Base-by-base conservation (phyloP, 495 filamentous ascomycete genomes). In the Sporormia fimetaria region DNA sequence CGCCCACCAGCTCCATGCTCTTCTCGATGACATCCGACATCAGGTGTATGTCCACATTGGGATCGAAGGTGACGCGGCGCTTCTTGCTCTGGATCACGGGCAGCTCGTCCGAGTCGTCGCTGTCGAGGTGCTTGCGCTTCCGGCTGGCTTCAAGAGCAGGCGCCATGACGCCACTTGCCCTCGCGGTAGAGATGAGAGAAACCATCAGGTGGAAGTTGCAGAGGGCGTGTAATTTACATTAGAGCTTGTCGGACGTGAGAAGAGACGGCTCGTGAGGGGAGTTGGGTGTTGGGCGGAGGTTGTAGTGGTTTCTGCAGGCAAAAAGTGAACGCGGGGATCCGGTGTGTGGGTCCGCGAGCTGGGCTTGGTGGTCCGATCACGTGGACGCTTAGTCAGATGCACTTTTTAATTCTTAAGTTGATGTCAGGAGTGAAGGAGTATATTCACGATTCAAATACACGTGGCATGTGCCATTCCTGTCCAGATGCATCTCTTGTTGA, bases 11-110 rank as follows among this genome's bases (percentile, higher is more conserved):
- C 16, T 73, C 71, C 26, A 67, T 55, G 39, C 68, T 68, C 71
- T 85, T 70, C 57, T 76, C 63, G 23, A 44, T 54, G 62, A 70
- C 47, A 23, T 78, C 67, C 39, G 71, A 67, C 26, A 80, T 58
- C 18, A 68, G 57, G 30, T 64, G 65, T 46, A 79, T 70, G 52
- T 82, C 73, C 28, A 86, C 73, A 17, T 76, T 70, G 25, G 78
- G 67, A 45, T 84, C 75, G 59, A 92, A 93, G 25, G 80, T 74
- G 20, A 94, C 51, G 29, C 40, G 37, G 15, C 26, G 54, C 10
- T 35, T 29, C 27, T 57, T 54, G 18, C 63, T 62, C 24, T 65
- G 65, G 40, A 58, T 67, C 17, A 62, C 64, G 23, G 58, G 52
- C 15, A 56, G 58, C 7, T 30, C 11, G 7, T 55, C 55, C 27